Evolutionary conservation across 2,329 filamentous ascomycete species (phyloP).

Genomic region (Xylaria sp.): DNA sequence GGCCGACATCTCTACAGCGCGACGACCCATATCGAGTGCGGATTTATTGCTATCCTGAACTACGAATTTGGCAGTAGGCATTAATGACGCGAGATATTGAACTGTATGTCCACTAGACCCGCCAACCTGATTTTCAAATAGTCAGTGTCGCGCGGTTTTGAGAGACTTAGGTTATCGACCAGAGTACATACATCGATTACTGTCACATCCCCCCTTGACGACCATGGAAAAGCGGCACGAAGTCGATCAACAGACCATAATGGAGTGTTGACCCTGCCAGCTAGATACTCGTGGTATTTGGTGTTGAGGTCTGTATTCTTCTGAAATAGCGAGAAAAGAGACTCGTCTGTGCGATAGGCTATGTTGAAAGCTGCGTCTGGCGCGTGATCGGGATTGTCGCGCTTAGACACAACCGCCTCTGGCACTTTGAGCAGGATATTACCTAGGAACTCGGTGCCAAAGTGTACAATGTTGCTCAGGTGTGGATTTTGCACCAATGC

Average conservation of each 20-base stretch:
- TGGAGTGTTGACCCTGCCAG: conserved; percentile 27
- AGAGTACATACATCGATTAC: conserved; percentile 32
- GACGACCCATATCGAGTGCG: conserved; percentile 35
- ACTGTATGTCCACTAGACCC: conserved; percentile 36
- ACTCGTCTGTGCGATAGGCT: conserved; percentile 10
- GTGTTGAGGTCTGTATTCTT: conserved; percentile 29
- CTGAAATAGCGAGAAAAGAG: conserved; percentile 23
- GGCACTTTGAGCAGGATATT: conserved; percentile 7
- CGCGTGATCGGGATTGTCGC: neutral
- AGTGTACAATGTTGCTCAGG: conserved; percentile 8
- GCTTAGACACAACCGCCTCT: neutral
- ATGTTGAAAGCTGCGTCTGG: conserved; percentile 22
- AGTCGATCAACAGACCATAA: conserved; percentile 38
- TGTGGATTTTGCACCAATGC: conserved; percentile 6
- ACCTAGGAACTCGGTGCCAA: conserved; percentile 6
- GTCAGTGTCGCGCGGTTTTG: neutral
- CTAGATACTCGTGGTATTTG: conserved; percentile 37
- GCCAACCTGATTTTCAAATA: conserved; percentile 24
- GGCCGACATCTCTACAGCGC: conserved; percentile 15
- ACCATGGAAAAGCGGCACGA: conserved; percentile 36
- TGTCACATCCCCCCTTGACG: conserved; percentile 30
- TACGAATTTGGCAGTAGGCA: conserved; percentile 35
- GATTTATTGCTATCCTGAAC: conserved; percentile 36
- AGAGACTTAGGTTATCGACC: neutral
- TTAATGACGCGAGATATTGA: conserved; percentile 32